These are phyloP conservation scores for Hemisphaericaspora subhashii DNA, from an alignment of 1,139 yeast genomes.

Conservation along the genomic window DNA sequence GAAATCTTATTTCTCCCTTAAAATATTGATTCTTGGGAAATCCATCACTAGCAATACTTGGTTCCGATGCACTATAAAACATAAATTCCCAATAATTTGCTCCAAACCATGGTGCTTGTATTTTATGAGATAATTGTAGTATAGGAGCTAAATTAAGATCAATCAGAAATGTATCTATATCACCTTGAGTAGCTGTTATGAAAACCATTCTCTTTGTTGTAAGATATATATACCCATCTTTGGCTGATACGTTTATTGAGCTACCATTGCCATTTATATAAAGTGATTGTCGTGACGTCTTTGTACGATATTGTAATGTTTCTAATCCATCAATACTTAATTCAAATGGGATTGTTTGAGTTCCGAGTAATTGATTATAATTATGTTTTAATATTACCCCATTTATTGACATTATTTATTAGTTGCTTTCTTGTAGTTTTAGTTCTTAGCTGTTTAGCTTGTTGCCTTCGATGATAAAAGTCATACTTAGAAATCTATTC, in stretches of 20 bases:
- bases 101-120: constrained; percentile 57
- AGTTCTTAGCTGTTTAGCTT: too few relatives aligned
- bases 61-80: constrained; percentile 33
- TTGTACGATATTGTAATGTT: constrained; percentile 18
- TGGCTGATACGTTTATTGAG: constrained; percentile 29
- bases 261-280: constrained; percentile 13
- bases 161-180: constrained; percentile 35
- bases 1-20: constrained; percentile 39
- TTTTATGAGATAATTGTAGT: constrained; percentile 34
- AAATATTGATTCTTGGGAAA: constrained; percentile 42
- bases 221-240: constrained; percentile 37
- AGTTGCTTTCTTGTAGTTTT: background rate
- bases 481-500: too few relatives aligned
- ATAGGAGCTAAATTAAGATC: constrained; percentile 24
- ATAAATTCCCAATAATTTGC: constrained; percentile 50
- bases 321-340: constrained; percentile 20
- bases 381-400: constrained; percentile 26
- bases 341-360: constrained; percentile 24
- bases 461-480: too few relatives aligned
- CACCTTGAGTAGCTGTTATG: constrained; percentile 42
- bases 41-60: constrained; percentile 41
- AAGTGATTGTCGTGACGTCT: constrained; percentile 26
- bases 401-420: constrained; percentile 32
- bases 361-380: constrained; percentile 18
- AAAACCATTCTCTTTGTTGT: constrained; percentile 38